These are phyloP conservation scores for Rhizoctonia solani DNA, from an alignment of 1,284 basidiomycete genomes.

Conservation along the genomic window DNA sequence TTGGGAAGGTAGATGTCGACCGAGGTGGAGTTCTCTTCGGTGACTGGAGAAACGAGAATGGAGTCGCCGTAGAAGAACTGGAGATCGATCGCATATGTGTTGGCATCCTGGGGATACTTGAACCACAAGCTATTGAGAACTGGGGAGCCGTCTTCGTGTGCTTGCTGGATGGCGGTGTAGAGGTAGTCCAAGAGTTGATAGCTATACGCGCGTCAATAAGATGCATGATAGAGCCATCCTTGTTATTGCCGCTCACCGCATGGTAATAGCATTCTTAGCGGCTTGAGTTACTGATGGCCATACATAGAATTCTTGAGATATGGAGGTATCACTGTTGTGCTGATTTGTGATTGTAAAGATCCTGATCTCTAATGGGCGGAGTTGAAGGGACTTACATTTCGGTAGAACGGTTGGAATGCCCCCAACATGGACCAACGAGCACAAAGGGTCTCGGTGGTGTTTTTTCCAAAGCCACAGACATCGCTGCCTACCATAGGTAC, in stretches of 20 bases:
- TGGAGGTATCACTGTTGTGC: slow-evolving; percentile 61
- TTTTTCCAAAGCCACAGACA: slow-evolving; percentile 54
- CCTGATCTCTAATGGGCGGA: neutral
- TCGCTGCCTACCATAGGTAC: slow-evolving; percentile 72
- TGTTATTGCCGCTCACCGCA: slow-evolving; percentile 50
- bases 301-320: slow-evolving; percentile 68
- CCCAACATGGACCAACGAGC: slow-evolving; percentile 70
- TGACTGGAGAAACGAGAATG: slow-evolving; percentile 69
- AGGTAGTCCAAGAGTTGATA: slow-evolving; percentile 73
- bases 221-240: neutral
- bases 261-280: slow-evolving; percentile 62
- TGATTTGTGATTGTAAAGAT: slow-evolving; percentile 42
- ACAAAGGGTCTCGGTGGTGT: slow-evolving; percentile 66
- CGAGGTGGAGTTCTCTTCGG: slow-evolving; percentile 61
- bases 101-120: slow-evolving; percentile 63
- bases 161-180: slow-evolving; percentile 69
- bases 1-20: slow-evolving; percentile 65
- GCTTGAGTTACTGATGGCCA: slow-evolving; percentile 64
- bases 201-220: slow-evolving; percentile 43
- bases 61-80: slow-evolving; percentile 72
- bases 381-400: slow-evolving; percentile 54
- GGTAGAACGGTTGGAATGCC: slow-evolving; percentile 73
- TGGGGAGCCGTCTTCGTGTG: slow-evolving; percentile 62
- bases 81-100: slow-evolving; percentile 62
- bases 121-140: slow-evolving; percentile 65